Evolutionary conservation across 2,329 filamentous ascomycete genomes (phyloP).

Genomic region (Xylaria sp.): DNA sequence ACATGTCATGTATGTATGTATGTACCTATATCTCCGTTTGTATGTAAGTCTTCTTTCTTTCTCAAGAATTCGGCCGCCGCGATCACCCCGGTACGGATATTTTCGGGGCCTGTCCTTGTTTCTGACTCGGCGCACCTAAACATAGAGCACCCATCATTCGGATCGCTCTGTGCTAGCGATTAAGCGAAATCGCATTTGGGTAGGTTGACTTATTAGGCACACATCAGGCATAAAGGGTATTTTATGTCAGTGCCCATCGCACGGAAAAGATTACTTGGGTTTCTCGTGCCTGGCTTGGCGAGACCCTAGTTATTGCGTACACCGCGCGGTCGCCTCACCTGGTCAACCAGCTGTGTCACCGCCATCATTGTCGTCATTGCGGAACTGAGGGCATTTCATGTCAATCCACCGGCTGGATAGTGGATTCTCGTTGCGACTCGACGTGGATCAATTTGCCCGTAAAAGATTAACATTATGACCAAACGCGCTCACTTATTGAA

Average conservation of each 20-base stretch:
- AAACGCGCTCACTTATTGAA: neutral
- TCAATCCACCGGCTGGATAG: neutral
- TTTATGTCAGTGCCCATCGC: conserved; percentile 11
- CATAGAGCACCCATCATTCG: neutral
- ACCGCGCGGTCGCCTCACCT: neutral
- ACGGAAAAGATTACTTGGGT: conserved; percentile 5
- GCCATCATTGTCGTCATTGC: neutral
- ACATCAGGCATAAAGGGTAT: conserved; percentile 10
- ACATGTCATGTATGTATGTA: neutral
- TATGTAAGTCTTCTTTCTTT: neutral
- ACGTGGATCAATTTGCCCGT: neutral
- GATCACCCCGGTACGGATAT: conserved; percentile 13
- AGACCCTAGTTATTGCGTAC: neutral
- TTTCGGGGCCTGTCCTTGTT: neutral
- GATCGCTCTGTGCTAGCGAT: neutral
- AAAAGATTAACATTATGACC: neutral
- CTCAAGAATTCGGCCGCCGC: conserved; percentile 2
- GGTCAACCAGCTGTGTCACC: neutral
- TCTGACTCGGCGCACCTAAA: conserved; percentile 15
- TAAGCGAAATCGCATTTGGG: neutral
- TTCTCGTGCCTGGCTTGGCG: neutral
- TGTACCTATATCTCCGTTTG: neutral
- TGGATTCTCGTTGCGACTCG: neutral
- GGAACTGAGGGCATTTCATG: neutral
- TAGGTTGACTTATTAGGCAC: conserved; percentile 15